Base-by-base conservation (phyloP, 148 eudicot genomes). In the Fagopyrum tataricum region DNA sequence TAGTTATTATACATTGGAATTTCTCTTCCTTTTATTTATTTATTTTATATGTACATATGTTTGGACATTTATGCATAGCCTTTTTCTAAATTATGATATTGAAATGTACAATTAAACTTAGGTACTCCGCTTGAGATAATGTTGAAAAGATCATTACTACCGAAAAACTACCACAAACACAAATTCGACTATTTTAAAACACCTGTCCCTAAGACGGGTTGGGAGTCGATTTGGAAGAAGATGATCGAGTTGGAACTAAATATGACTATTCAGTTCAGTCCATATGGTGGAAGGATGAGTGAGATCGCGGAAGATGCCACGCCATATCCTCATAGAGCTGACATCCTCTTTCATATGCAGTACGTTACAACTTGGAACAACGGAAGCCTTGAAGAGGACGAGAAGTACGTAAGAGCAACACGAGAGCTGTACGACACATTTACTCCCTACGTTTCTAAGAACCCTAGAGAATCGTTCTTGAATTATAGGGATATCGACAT, bases 401-500 rank as follows among this genome's bases (percentile, higher is more conserved):
- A 7, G 3, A 79, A 40, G 56, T 48, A 74, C 13, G 3, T 79
- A 14, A 17, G 76, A 15, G 73, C 71, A 3, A 74, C 67, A 6
- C 59, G 67, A 24, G 76, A 81, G 11, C 74, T 82, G 14, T 18
- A 82, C 18, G 73, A 20, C 2, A 61, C 77, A 14, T 82, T 78
- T 9, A 73, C 77, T 4, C 82, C 84, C 2, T 78, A 6, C 41
- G 84, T 79, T 55, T 82, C 84, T 0, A 76, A 41, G 15, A 72
- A 76, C 21, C 84, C 84, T 18, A 59, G 84, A 18, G 77, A 75
- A 71, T 76, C 84, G 24, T 82, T 73, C 64, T 82, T 82, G 67
- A 82, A 82, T 41, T 82, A 82, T 53, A 49, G 84, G 67, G 84
- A 82, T 44, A 70, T 82, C 1, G 82, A 82, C 37, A 44, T 82